Evolutionary conservation across 148 eudicot genomes (phyloP).

Genomic region (Silene latifolia): DNA sequence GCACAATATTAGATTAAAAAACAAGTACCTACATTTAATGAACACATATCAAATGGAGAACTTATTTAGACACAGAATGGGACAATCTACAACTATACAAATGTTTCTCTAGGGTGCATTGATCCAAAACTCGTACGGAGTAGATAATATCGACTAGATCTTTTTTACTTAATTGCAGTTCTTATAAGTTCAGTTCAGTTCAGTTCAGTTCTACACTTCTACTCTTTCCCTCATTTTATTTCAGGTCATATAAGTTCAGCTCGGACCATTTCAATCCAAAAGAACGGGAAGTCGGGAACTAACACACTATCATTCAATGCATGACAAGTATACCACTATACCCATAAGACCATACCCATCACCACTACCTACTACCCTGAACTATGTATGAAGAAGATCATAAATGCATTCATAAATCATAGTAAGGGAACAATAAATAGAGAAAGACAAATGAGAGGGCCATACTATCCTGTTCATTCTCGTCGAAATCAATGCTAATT

Average conservation of each 20-base stretch:
- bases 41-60: background rate
- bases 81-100: background rate
- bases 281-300: background rate
- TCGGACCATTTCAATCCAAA: no score
- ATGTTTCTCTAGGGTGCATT: background rate
- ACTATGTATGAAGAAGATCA: background rate
- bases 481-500: slow-evolving; percentile 75
- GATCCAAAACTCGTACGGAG: background rate
- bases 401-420: background rate
- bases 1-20: background rate
- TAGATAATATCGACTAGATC: background rate
- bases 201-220: no score
- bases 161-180: no score
- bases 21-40: background rate
- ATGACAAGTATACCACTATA: slow-evolving; percentile 13
- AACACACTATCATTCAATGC: slow-evolving; percentile 1
- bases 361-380: slow-evolving; percentile 9
- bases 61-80: background rate
- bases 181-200: no score
- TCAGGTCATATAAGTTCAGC: no score
- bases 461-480: slow-evolving; percentile 60
- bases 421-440: background rate
- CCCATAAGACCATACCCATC: background rate
- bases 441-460: slow-evolving; percentile 12
- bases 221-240: no score